Conservation (phyloP, 805 yeast genomes). For the Brettanomyces sp. region DNA sequence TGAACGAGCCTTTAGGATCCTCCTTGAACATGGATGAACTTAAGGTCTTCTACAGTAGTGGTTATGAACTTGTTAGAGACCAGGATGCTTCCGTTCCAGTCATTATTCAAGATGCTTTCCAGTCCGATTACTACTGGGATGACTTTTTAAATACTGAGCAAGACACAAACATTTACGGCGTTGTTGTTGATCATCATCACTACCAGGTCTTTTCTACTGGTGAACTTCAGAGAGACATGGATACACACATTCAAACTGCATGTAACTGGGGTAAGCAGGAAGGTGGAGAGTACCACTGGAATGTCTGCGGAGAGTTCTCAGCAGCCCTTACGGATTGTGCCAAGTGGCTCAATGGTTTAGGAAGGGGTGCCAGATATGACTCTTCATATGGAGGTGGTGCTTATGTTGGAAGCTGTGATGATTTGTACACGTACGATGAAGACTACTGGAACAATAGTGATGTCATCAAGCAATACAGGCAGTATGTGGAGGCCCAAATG, state of each 20-base stretch:
- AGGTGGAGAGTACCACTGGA: constrained; percentile 55
- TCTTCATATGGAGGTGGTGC: constrained; percentile 36
- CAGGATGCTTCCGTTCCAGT: constrained; percentile 26
- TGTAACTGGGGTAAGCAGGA: constrained; percentile 38
- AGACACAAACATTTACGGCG: constrained; percentile 38
- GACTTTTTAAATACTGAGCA: constrained; percentile 33
- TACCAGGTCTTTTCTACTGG: constrained; percentile 73
- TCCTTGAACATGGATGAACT: constrained; percentile 48
- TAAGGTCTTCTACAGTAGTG: constrained; percentile 49
- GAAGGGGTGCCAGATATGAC: constrained; percentile 58
- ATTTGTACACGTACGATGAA: constrained; percentile 31
- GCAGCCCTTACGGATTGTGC: constrained; percentile 69
- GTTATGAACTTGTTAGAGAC: constrained; percentile 56
- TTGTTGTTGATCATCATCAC: constrained; percentile 81
- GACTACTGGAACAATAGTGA: constrained; percentile 47
- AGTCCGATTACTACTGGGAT: constrained; percentile 54
- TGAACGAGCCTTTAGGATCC: constrained; percentile 68
- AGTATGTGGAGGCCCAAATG: constrained; percentile 79
- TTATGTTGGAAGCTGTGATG: constrained; percentile 57
- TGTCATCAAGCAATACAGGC: constrained; percentile 49
- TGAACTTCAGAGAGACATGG: constrained; percentile 50
- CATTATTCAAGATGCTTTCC: constrained; percentile 75
- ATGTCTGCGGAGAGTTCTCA: constrained; percentile 64
- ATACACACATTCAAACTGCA: constrained; percentile 50
- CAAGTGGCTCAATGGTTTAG: constrained; percentile 60